Percentiles rank a stretch among this genome's conserved stretches.
Conservation (phyloP, 805 yeast species). For the Ogataea trehaloabstinens region DNA sequence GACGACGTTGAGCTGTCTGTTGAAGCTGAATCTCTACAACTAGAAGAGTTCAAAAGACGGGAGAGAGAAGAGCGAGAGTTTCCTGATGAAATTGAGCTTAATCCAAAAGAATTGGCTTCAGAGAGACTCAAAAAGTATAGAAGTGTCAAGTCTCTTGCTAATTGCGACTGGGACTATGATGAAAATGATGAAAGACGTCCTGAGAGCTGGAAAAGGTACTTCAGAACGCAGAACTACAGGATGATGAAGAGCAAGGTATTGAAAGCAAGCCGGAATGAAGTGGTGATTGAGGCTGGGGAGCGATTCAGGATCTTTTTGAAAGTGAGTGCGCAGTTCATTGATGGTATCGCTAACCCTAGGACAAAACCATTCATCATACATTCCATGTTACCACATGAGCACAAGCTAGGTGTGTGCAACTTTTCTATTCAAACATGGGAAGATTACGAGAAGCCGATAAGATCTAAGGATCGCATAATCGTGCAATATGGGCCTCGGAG, state of each 20-base stretch:
- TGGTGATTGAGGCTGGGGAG: conserved; percentile 60
- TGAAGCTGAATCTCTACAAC: conserved; percentile 82
- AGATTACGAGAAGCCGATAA: conserved; percentile 80
- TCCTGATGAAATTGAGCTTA: conserved; percentile 92
- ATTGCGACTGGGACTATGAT: conserved; percentile 83
- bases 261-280: conserved; percentile 54
- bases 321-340: conserved; percentile 49
- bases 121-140: conserved; percentile 77
- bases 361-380: conserved; percentile 60
- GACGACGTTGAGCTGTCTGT: conserved; percentile 63
- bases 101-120: conserved; percentile 70
- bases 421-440: conserved; percentile 86
- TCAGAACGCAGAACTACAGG: conserved; percentile 72
- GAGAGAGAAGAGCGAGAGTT: conserved; percentile 86
- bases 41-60: conserved; percentile 60
- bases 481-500: conserved; percentile 95
- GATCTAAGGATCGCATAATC: conserved; percentile 74
- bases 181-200: conserved; percentile 76
- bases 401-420: conserved; percentile 78
- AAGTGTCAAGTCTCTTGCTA: conserved; percentile 80
- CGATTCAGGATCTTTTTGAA: conserved; percentile 57
- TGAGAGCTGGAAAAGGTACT: conserved; percentile 68
- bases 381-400: conserved; percentile 81
- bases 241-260: conserved; percentile 67
- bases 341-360: conserved; percentile 42